Evolutionary conservation across 148 eudicot genomes (phyloP), one percentile per base, ranked within the genome.

Genomic region (Limonium bicolor): DNA sequence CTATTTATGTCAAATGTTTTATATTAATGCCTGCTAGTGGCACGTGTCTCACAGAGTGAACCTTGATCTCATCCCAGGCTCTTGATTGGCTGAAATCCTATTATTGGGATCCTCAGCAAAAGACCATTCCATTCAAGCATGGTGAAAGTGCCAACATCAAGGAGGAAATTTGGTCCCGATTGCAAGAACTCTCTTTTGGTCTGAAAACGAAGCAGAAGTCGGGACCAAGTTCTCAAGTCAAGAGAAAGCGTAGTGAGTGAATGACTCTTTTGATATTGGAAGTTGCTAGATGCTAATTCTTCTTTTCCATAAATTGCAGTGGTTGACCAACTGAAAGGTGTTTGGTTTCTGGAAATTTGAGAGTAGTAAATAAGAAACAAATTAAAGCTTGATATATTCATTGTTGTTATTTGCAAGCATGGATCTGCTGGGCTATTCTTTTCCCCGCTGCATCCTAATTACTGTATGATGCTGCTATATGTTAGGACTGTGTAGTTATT

Each of bases 41-140:
- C n/a, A n/a, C n/a, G n/a, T n/a, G n/a, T n/a, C n/a, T n/a, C n/a
- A n/a, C n/a, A n/a, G n/a, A n/a, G n/a, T n/a, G n/a, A n/a, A n/a
- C n/a, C n/a, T n/a, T n/a, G n/a, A n/a, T 24, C 27, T 43, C 27
- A 31, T 62, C 61, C 40, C 74, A 87, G 96, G 96, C 94, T 46
- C 75, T 88, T 48, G 61, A 69, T 52, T 88, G 94, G 94, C 63
- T 88, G 63, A 72, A 76, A 55, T 70, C 72, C 33, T 71, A 74
- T 53, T 88, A 88, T 47, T 88, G 96, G 96, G 80, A 79, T 56
- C 76, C 83, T 54, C 96, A 88, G 47, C 68, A 70, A 58, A 61
- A 55, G 45, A 70, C 73, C 29, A 74, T 88, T 45, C 78, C 71
- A 31, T 49, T 27, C 38, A 66, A 48, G 46, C 48, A 63, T 27